Evolutionary conservation across 2,329 filamentous ascomycete genomes (phyloP), one percentile per base, ranked within the genome.

Genomic region (Beauveria asiatica): DNA sequence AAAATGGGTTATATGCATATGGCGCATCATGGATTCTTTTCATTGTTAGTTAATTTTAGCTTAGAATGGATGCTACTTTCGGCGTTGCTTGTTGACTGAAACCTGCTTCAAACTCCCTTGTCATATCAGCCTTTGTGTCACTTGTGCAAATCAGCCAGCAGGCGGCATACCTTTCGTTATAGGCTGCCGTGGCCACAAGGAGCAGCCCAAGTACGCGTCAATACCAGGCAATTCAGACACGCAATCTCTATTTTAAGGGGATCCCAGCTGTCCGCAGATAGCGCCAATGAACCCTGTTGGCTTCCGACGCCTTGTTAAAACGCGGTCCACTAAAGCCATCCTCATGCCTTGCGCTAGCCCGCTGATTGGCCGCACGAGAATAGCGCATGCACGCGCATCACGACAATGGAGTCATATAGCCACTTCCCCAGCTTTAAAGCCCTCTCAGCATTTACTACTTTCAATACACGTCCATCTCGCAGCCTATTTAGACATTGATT

Each of bases 311-410:
- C 56, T 33, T 45, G 37, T 25, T 39, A 8, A 17, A 54, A 19
- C 7, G 45, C 6, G 52, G 8, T 52, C 59, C 59, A 57, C 59
- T 60, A 57, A 60, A 62, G 59, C 41, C 53, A 41, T 58, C 64
- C 65, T 66, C 71, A 70, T 72, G 70, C 64, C 64, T 68, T 72
- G 70, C 69, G 68, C 68, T 66, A 60, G 59, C 25, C 23, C n/a
- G 30, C 33, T 70, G 66, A 72, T 72, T 72, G 70, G 70, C 59
- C 55, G 49, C 56, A 44, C 46, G 13, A 49, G 33, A 16, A 44
- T 50, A 37, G 46, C 54, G 19, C 9, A 57, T 41, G 44, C 54
- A 51, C 56, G 37, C 45, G 17, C 46, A 51, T 58, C 45, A 50
- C 23, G 33, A 33, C 56, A 51, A 58, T 59, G 48, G 57, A 59